These are phyloP conservation scores for Benincasa hispida DNA, from an alignment of 306 rosid species.

Conservation along the genomic window DNA sequence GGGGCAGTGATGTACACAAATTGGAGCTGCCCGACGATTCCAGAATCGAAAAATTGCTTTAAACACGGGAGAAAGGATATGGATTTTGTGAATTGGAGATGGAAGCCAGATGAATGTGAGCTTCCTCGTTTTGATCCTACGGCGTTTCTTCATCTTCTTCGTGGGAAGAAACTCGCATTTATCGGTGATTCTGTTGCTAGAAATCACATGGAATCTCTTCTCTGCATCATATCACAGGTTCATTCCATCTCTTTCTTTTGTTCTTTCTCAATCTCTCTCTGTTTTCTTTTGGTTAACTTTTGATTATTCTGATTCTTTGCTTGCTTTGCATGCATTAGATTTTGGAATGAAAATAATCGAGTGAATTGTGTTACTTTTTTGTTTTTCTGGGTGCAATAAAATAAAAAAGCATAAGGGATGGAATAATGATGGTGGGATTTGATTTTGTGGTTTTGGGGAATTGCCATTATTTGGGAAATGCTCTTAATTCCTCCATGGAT, in stretches of 20 bases:
- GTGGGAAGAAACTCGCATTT: constrained; percentile 69
- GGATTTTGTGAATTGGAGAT: constrained; percentile 79
- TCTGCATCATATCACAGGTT: constrained; percentile 80
- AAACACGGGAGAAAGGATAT: constrained; percentile 51
- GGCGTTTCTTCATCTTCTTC: constrained; percentile 35
- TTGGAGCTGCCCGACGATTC: constrained; percentile 59
- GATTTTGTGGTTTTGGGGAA: not conserved
- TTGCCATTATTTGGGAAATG: not conserved
- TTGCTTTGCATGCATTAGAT: not conserved
- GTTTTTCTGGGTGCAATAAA: not conserved
- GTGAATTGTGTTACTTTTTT: not conserved
- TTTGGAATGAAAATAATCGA: not conserved
- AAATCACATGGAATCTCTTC: constrained; percentile 79
- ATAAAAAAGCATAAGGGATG: not conserved
- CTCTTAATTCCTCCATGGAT: not conserved
- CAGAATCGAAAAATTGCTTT: constrained; percentile 73
- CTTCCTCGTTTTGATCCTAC: constrained; percentile 47
- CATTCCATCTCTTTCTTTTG: not conserved
- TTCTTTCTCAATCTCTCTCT: not conserved
- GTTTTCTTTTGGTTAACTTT: not conserved
- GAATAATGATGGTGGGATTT: not conserved
- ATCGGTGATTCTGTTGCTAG: constrained; percentile 85
- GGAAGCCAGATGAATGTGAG: constrained; percentile 69
- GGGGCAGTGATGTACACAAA: constrained; percentile 41
- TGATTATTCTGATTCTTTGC: not conserved